These are phyloP conservation scores for Aspergillus chevalieri DNA, from an alignment of 2,329 filamentous ascomycete species.

Conservation along the genomic window DNA sequence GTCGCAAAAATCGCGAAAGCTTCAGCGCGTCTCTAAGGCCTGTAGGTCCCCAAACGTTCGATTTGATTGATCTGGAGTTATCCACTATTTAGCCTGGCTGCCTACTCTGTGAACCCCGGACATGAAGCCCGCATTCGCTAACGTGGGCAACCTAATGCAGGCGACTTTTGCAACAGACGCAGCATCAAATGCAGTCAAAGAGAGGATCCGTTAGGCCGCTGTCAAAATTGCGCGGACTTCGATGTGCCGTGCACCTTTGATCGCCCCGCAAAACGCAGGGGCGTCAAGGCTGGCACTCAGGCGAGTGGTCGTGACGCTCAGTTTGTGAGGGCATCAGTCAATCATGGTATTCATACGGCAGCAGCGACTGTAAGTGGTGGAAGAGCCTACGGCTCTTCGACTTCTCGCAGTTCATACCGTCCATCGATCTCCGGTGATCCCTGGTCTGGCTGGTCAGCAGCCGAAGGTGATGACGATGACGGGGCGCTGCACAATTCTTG, in stretches of 20 bases:
- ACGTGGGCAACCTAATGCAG: slow-evolving; percentile 3
- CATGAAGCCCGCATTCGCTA: slow-evolving; percentile 7
- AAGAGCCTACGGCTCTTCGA: no score
- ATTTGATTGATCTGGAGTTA: no score
- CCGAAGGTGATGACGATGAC: slow-evolving; percentile 15
- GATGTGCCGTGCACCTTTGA: slow-evolving; percentile 45
- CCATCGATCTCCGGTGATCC: slow-evolving; percentile 6
- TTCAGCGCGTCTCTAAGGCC: slow-evolving; percentile 22
- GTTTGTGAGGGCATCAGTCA: neutral
- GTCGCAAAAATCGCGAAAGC: slow-evolving; percentile 22
- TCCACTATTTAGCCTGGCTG: no score
- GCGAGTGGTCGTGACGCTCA: neutral
- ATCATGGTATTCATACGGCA: neutral
- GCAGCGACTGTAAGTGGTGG: no score
- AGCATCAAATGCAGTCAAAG: slow-evolving; percentile 42
- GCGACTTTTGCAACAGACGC: slow-evolving; percentile 48
- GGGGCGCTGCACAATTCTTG: slow-evolving; percentile 28
- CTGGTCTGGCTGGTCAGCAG: slow-evolving; percentile 13
- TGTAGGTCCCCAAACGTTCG: slow-evolving; percentile 9
- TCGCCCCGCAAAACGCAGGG: slow-evolving; percentile 38
- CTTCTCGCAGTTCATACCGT: no score
- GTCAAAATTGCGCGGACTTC: slow-evolving; percentile 49
- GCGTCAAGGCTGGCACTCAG: slow-evolving; percentile 15
- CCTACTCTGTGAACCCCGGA: neutral
- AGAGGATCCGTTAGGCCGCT: slow-evolving; percentile 31